phyloP scores from a whole-genome alignment of 2,329 filamentous ascomycete species.

The Diaporthe sp. region DNA sequence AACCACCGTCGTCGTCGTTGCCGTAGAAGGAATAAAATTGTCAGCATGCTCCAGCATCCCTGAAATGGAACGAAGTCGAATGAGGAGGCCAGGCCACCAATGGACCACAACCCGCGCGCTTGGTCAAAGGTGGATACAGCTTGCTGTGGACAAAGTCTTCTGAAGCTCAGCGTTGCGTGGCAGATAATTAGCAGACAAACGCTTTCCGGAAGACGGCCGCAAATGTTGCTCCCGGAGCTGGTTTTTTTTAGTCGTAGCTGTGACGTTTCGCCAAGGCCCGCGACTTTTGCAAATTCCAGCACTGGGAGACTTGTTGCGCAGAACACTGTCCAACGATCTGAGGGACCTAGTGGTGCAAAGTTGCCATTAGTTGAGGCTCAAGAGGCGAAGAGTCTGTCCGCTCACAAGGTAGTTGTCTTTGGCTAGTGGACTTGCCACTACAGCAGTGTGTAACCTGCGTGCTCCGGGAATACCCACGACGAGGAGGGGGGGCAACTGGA shows the following conservation, averaged over 20 bases:
- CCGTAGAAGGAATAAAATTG: background rate
- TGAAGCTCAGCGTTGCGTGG: background rate
- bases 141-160: background rate
- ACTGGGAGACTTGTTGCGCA: background rate
- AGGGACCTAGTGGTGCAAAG: background rate
- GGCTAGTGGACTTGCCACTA: background rate
- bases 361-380: slow-evolving; percentile 17
- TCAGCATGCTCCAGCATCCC: slow-evolving; percentile 11
- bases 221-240: background rate
- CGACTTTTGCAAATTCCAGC: background rate
- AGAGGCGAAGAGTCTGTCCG: background rate
- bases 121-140: background rate
- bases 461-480: slow-evolving; percentile 20
- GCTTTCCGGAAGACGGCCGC: background rate
- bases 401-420: slow-evolving; percentile 22
- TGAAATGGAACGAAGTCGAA: slow-evolving; percentile 15
- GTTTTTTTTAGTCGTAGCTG: background rate
- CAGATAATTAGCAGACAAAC: background rate
- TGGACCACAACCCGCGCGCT: background rate
- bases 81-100: background rate
- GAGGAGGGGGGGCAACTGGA: slow-evolving; percentile 30
- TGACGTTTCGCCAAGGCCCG: slow-evolving; percentile 18
- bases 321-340: background rate
- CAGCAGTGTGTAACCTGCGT: slow-evolving; percentile 25
- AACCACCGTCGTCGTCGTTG: background rate